Percentiles rank a stretch among this genome's conserved stretches.
Evolutionary conservation across 768 basidiomycete genomes (phyloP).

Genomic region (Hygrophorus russula): DNA sequence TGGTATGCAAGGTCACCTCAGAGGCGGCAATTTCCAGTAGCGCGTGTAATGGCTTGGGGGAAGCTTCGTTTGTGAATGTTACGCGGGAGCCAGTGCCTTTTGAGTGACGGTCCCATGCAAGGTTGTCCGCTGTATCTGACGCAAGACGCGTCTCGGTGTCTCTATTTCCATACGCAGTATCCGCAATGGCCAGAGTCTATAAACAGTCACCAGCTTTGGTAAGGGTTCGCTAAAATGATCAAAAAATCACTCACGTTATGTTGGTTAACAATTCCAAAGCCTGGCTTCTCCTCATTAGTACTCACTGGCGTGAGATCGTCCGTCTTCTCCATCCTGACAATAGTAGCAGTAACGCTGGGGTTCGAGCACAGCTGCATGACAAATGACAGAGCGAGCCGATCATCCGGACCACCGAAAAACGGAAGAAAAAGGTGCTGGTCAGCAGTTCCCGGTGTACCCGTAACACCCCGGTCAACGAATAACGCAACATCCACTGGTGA

Average conservation of each 20-base stretch:
- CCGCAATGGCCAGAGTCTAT: slow-evolving; percentile 36
- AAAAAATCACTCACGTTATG: slow-evolving; percentile 21
- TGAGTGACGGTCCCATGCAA: slow-evolving; percentile 63
- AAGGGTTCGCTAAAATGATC: slow-evolving; percentile 1
- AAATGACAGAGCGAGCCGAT: slow-evolving; percentile 73
- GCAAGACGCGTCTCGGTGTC: slow-evolving; percentile 57
- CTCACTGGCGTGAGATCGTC: slow-evolving; percentile 22
- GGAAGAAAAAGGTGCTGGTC: slow-evolving; percentile 67
- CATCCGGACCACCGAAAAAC: slow-evolving; percentile 93
- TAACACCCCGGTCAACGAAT: slow-evolving; percentile 67
- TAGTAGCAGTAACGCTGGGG: slow-evolving; percentile 54
- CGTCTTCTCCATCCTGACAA: slow-evolving; percentile 47
- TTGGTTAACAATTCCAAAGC: slow-evolving; percentile 4
- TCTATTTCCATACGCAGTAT: slow-evolving; percentile 61
- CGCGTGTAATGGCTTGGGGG: slow-evolving; percentile 44
- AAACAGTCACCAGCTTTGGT: slow-evolving; percentile 1
- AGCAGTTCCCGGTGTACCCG: slow-evolving; percentile 13
- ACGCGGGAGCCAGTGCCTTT: slow-evolving; percentile 48
- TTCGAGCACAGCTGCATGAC: slow-evolving; percentile 70
- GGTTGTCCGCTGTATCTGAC: slow-evolving; percentile 75
- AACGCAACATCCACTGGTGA: slow-evolving; percentile 71
- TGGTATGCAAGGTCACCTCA: slow-evolving; percentile 15
- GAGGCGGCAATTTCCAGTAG: slow-evolving; percentile 34
- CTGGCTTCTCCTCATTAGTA: slow-evolving; percentile 11
- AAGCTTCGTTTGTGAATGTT: slow-evolving; percentile 39